Evolutionary conservation across 352 stramenopile genomes (phyloP), one percentile per base, ranked within the genome.

Genomic region (Pythium biforme): DNA sequence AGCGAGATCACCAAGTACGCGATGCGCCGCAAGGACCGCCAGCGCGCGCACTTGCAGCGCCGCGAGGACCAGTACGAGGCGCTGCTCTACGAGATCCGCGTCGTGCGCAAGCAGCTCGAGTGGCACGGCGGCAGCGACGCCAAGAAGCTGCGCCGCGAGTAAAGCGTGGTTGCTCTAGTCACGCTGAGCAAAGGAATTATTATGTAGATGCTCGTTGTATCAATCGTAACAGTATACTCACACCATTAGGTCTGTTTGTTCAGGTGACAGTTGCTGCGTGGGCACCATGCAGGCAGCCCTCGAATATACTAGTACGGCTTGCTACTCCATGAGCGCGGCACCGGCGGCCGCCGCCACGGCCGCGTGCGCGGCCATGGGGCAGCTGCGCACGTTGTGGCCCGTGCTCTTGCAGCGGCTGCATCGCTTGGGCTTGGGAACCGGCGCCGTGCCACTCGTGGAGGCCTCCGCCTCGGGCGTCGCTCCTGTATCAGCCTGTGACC

Each of bases 371-470:
- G 55, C 55, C 19, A 29, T 39, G 11, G 75, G 69, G 52, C 77
- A 88, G 52, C 78, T 88, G 25, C 78, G 63, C 17, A 70, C 64
- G 59, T 88, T 88, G 57, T 88, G 78, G 19, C 78, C 78, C 25
- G 64, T 48, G 9, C 50, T 41, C 15, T 77, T 75, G 55, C 78
- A 88, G 37, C 76, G 77, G 45, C 73, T 78, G 55, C 78, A 88
- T 23, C 80, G 64, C n/a, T 62, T 62, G 29, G 55, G 55, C 55
- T 62, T 62, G 55, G 25, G 14, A 17, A n/a, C 37, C 12, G 37
- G 37, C 37, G 37, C 17, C 9, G 37, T 17, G 37, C 15, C 37
- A 7, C 15, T 43, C 14, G 37, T n/a, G 37, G 9, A 5, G 37
- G 37, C 17, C 37, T 43, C 37, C 14, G 37, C 37, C 11, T 19